Evolutionary conservation across 495 filamentous ascomycete species (phyloP), one percentile per base, ranked within the genome.

Genomic region (Penicillium pancosmium): DNA sequence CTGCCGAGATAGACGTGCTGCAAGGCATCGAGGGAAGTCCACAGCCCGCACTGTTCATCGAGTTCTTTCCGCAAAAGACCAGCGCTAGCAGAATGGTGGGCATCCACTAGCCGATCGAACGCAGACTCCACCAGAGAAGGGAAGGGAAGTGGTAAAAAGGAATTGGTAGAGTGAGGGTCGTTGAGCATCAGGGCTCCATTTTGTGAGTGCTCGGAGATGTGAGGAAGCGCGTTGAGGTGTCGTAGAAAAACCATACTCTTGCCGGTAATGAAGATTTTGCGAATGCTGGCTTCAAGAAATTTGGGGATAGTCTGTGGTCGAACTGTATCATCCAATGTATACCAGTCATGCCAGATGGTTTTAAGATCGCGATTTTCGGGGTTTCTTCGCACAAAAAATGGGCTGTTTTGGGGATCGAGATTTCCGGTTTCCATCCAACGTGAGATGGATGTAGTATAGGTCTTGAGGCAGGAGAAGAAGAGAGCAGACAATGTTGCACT

Each of bases 181-280:
- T 80, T 73, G 55, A 88, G 84, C 19, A 81, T 76, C 43, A 91
- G 68, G 12, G 61, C 73, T 12, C 75, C 68, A 56, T 80, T 80
- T 57, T 62, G 50, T 3, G 56, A 36, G 10, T 52, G 38, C 18
- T 68, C 63, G 5, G 60, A 16, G 21, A 58, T 48, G 16, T 67
- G 59, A 9, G 65, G 65, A 4, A 56, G 48, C 11, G 65, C 63
- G 35, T 77, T 72, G 51, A 91, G 80, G 34, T 86, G 82, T 34
- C 86, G 88, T 18, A 96, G 72, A 50, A 98, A 89, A 2, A 94
- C 85, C 59, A 92, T 87, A 64, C 87, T 94, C 68, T 97, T 97
- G 0, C 94, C 93, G 5, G 90, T 87, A 0, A 85, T 91, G 56
- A 96, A 91, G 23, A 97, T 89, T 57, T 84, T 89, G 12, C 77